phyloP scores from a whole-genome alignment of 345 rosid genomes.

The Moricandia moricandioides region DNA sequence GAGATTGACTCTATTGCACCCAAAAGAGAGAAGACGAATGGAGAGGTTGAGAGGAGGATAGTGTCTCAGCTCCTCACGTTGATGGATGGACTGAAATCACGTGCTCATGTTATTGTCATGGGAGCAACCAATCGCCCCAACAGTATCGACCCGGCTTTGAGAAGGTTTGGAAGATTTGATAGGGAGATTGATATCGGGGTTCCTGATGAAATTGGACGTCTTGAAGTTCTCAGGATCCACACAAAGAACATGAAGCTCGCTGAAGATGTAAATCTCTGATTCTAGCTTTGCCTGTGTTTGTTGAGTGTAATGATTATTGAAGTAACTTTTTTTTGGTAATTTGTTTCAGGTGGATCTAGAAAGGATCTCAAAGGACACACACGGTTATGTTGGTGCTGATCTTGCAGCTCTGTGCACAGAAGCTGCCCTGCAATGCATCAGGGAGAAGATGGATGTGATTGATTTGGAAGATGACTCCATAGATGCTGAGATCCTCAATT shows the following conservation, averaged over 20 bases:
- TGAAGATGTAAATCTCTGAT: constrained; percentile 53
- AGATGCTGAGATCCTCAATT: constrained; percentile 92
- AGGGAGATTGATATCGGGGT: constrained; percentile 96
- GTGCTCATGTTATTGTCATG: constrained; percentile 94
- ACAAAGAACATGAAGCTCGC: constrained; percentile 98
- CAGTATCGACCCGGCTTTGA: constrained; percentile 90
- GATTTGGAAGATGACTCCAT: constrained; percentile 96
- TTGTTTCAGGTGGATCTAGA: constrained; percentile 80
- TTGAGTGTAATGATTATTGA: not conserved
- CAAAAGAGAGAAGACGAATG: constrained; percentile 91
- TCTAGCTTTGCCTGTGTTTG: not conserved
- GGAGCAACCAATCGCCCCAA: constrained; percentile 99
- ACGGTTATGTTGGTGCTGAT: constrained; percentile 99
- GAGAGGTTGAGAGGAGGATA: constrained; percentile 97
- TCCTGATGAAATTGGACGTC: constrained; percentile 97
- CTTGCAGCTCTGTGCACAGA: constrained; percentile 97
- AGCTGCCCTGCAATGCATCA: constrained; percentile 95
- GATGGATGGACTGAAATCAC: constrained; percentile 93
- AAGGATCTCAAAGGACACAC: constrained; percentile 89
- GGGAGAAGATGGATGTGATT: constrained; percentile 98
- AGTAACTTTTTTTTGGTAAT: not conserved
- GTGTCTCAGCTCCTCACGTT: constrained; percentile 92
- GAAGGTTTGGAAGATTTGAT: constrained; percentile 96
- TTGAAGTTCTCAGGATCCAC: constrained; percentile 95
- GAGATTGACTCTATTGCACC: constrained; percentile 98